These are phyloP conservation scores for Teratosphaeria nubilosa DNA, from an alignment of 2,329 filamentous ascomycete genomes.

Conservation along the genomic window DNA sequence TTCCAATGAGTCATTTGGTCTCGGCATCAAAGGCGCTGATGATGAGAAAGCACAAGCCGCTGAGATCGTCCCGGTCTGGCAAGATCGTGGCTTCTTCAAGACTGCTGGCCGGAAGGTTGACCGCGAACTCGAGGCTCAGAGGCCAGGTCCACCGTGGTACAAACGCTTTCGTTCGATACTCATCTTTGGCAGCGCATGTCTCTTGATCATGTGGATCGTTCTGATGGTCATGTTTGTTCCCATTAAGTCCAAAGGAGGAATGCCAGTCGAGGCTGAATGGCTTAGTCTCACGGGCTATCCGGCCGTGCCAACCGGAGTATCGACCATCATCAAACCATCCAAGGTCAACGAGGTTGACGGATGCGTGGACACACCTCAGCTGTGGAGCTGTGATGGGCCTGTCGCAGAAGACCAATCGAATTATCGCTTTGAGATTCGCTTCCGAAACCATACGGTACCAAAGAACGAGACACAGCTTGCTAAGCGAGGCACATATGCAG, in stretches of 20 bases:
- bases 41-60: constrained; percentile 3
- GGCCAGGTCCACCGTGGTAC: constrained; percentile 14
- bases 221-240: constrained; percentile 32
- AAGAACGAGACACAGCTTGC: constrained; percentile 16
- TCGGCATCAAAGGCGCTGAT: constrained; percentile 6
- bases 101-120: not conserved
- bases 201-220: constrained; percentile 28
- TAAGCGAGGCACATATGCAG: constrained; percentile 14
- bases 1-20: constrained; percentile 4
- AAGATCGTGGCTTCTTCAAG: not conserved
- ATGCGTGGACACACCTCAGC: constrained; percentile 60
- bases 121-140: constrained; percentile 5
- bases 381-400: constrained; percentile 82
- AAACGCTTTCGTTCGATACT: constrained; percentile 20
- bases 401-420: constrained; percentile 62
- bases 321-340: constrained; percentile 66
- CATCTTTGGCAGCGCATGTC: constrained; percentile 21
- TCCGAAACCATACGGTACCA: constrained; percentile 41
- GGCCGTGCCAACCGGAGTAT: constrained; percentile 72
- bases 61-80: not conserved
- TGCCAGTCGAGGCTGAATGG: constrained; percentile 50
- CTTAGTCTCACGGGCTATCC: constrained; percentile 80
- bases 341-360: constrained; percentile 52
- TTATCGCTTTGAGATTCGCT: constrained; percentile 66
- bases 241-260: constrained; percentile 27